Conservation (phyloP, 495 filamentous ascomycete species). For the Aeminium ludgeri region DNA sequence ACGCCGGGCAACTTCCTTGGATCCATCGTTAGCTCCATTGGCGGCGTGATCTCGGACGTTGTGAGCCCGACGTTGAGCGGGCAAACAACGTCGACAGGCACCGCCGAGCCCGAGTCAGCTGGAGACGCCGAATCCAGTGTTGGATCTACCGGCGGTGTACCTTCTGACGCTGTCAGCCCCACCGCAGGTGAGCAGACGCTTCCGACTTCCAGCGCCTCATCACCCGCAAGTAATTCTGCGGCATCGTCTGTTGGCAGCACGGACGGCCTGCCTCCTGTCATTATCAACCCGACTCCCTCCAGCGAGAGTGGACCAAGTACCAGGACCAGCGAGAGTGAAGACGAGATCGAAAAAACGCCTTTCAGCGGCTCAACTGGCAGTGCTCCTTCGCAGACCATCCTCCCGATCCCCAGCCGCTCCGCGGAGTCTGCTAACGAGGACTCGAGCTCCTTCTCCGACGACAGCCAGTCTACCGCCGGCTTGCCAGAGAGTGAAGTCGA, state of each 20-base stretch:
- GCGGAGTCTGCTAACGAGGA: not conserved
- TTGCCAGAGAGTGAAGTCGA: not conserved
- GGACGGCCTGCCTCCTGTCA: not conserved
- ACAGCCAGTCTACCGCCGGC: not conserved
- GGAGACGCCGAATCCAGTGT: no score
- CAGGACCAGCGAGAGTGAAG: not conserved
- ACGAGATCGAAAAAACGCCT: not conserved
- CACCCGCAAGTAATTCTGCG: no score
- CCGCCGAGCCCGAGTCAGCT: no score
- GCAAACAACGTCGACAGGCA: no score
- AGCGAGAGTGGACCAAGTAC: not conserved
- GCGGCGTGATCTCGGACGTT: no score
- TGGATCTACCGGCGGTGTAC: no score
- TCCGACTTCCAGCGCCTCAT: no score
- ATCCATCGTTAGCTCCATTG: no score
- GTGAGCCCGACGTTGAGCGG: no score
- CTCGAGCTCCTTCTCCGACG: not conserved
- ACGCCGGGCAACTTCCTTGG: no score
- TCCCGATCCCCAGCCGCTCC: not conserved
- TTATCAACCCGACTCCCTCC: constrained; percentile 2
- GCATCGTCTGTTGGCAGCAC: not conserved
- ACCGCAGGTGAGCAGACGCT: no score
- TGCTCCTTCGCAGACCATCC: not conserved
- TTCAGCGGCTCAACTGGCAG: not conserved
- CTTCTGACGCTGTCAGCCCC: no score